Conservation (phyloP, 495 filamentous ascomycete species). For the Penicillium alfredii region DNA sequence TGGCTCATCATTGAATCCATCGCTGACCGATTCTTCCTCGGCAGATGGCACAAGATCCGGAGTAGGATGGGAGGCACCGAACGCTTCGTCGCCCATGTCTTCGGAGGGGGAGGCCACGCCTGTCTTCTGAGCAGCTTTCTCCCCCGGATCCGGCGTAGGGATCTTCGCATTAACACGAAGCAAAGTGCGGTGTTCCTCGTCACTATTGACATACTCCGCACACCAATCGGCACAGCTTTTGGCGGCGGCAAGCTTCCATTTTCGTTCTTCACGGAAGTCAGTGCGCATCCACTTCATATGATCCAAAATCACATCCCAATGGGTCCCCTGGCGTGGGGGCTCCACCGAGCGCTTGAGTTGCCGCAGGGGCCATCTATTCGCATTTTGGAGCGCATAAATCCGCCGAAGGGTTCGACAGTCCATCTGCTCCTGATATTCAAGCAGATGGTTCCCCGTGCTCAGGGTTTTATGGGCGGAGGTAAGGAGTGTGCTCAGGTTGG, state of each 20-base stretch:
- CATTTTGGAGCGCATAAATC: conserved; percentile 82
- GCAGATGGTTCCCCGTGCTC: conserved; percentile 67
- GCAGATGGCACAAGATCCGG: conserved; percentile 67
- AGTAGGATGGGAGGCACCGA: conserved; percentile 46
- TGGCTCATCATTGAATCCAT: conserved; percentile 43
- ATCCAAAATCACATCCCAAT: conserved; percentile 79
- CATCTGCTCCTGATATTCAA: conserved; percentile 74
- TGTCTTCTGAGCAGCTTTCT: conserved; percentile 15
- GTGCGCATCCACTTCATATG: conserved; percentile 97
- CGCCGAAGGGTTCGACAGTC: conserved; percentile 75
- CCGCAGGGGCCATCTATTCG: conserved; percentile 83
- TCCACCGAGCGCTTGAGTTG: conserved; percentile 76
- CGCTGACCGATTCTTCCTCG: conserved; percentile 50
- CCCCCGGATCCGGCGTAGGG: conserved; percentile 12
- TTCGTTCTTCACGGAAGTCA: conserved; percentile 88
- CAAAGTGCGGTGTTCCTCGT: conserved; percentile 51
- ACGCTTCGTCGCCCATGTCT: conserved; percentile 28
- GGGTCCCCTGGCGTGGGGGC: conserved; percentile 64
- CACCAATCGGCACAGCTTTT: conserved; percentile 72
- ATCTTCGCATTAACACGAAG: conserved; percentile 60
- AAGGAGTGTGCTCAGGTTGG: conserved; percentile 61
- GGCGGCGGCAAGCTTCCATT: conserved; percentile 83
- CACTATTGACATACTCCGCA: conserved; percentile 67
- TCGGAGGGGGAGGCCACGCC: conserved; percentile 24
- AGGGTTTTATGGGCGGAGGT: conserved; percentile 75